Evolutionary conservation across 176 grass and related monocot species (phyloP).

Genomic region (Eragrostis nindensis): DNA sequence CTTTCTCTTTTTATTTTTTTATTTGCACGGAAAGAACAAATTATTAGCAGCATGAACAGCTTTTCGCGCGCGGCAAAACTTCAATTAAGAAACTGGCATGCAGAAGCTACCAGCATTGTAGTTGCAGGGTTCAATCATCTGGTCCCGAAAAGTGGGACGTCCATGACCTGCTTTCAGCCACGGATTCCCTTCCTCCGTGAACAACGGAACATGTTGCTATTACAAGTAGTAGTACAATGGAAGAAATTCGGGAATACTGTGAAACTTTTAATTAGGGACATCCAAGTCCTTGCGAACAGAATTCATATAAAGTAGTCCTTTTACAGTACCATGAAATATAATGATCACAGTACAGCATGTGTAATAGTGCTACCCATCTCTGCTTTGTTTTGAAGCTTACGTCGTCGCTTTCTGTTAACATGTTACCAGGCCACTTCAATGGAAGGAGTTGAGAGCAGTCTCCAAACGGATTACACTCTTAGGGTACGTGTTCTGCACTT

Average conservation of each 20-base stretch:
- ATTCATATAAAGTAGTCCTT: neutral
- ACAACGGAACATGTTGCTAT: neutral
- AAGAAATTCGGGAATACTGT: neutral
- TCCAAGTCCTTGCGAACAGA: neutral
- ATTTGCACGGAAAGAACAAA: neutral
- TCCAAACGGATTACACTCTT: slow-evolving; percentile 97
- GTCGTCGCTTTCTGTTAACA: neutral
- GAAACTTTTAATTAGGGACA: neutral
- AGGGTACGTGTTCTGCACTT: slow-evolving; percentile 51
- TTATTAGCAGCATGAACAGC: neutral
- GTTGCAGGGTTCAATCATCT: slow-evolving; percentile 11
- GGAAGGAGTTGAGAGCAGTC: slow-evolving; percentile 85
- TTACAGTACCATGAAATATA: neutral
- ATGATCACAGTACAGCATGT: neutral
- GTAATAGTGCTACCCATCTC: neutral
- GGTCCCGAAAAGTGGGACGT: neutral
- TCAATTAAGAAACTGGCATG: neutral
- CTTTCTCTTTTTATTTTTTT: neutral
- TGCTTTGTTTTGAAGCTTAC: neutral
- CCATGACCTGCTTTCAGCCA: neutral
- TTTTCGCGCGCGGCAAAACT: neutral
- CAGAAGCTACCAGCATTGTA: neutral
- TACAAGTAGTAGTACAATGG: neutral
- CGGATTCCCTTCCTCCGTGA: neutral
- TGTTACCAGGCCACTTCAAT: slow-evolving; percentile 79